Conservation (phyloP, 2,329 filamentous ascomycete genomes). For the Aspergillus ibericus region DNA sequence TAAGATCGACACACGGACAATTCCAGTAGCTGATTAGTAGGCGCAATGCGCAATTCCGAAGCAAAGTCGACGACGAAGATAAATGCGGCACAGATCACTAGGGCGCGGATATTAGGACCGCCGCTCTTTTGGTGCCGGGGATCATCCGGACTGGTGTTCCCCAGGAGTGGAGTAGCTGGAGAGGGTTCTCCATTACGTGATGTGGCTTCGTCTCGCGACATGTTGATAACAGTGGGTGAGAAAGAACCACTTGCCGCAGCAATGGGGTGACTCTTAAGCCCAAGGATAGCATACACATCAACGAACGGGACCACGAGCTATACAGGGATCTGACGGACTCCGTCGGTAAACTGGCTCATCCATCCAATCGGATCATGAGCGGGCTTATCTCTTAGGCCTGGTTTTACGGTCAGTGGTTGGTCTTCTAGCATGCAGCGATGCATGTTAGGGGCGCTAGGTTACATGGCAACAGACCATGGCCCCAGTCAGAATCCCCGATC, state of each 20-base stretch:
- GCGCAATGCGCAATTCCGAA: neutral
- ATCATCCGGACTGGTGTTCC: neutral
- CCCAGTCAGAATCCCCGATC: no score
- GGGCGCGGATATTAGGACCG: neutral
- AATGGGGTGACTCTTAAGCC: neutral
- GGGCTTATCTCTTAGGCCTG: neutral
- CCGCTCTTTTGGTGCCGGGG: neutral
- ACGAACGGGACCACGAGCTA: neutral
- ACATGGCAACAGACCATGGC: no score
- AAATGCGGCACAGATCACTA: neutral
- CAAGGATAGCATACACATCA: neutral
- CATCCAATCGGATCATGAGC: neutral
- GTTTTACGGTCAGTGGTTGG: neutral
- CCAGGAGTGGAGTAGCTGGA: neutral
- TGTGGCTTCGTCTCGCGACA: neutral
- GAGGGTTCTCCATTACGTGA: neutral
- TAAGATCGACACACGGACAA: neutral
- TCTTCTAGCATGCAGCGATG: no score
- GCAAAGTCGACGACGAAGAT: neutral
- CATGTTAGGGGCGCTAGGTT: no score
- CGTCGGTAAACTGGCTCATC: neutral
- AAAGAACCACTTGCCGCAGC: neutral
- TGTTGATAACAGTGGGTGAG: neutral
- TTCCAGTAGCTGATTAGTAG: neutral
- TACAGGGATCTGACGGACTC: neutral